phyloP scores from a whole-genome alignment of 331 rosid species.

The Prunus yedoensis region DNA sequence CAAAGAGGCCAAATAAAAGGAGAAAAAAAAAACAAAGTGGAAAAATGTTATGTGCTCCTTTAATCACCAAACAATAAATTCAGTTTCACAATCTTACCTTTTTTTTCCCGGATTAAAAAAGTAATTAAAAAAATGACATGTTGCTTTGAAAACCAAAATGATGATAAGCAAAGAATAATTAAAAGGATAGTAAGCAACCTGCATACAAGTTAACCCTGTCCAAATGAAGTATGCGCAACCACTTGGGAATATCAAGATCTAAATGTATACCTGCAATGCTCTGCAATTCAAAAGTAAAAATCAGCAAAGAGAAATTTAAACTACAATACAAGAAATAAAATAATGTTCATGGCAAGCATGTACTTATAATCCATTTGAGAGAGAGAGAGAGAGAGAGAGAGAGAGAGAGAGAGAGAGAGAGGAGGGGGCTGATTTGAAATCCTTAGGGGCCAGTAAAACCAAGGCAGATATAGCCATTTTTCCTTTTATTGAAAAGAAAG shows the following conservation, averaged over 20 bases:
- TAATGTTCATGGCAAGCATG: background rate
- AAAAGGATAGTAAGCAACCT: constrained; percentile 47
- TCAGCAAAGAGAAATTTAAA: constrained; percentile 20
- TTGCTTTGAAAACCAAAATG: constrained; percentile 2
- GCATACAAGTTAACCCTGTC: constrained; percentile 71
- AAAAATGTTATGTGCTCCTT: background rate
- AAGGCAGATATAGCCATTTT: background rate
- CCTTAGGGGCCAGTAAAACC: background rate
- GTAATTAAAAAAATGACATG: background rate
- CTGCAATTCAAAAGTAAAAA: constrained; percentile 54
- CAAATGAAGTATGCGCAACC: constrained; percentile 79
- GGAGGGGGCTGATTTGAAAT: background rate
- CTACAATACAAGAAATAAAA: background rate
- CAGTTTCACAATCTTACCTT: background rate
- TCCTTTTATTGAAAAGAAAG: background rate
- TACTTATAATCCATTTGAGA: background rate
- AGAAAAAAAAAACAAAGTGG: background rate
- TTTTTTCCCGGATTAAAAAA: background rate
- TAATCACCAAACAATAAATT: background rate
- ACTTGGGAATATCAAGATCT: constrained; percentile 88
- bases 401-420: background rate
- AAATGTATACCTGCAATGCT: constrained; percentile 75
- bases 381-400: no score
- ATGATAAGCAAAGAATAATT: background rate
- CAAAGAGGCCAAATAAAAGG: background rate